Conservation (phyloP, 1,284 basidiomycete genomes). For the Cryptococcus hybrid region DNA sequence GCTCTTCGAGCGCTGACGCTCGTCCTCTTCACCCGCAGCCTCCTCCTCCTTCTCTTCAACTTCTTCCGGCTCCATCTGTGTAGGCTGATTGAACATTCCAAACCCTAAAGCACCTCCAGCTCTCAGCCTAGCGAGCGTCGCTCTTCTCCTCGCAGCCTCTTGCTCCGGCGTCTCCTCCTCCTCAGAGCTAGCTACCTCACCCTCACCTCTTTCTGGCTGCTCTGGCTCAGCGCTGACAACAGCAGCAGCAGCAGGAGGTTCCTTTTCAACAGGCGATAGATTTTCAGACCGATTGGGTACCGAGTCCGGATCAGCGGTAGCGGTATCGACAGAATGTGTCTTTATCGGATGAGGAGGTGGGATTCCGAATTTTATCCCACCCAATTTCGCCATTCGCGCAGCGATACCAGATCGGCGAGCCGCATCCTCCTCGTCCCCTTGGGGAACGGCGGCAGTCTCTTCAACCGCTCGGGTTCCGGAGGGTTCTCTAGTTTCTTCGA, state of each 20-base stretch:
- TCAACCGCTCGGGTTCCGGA: too few species aligned
- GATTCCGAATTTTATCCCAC: constrained; percentile 75
- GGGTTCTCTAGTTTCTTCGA: too few species aligned
- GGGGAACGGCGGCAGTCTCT: background rate
- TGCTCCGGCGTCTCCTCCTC: constrained; percentile 43
- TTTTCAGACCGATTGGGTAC: background rate
- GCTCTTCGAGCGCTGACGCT: background rate
- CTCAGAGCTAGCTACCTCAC: constrained; percentile 4
- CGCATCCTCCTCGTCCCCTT: constrained; percentile 54
- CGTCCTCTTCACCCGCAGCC: constrained; percentile 67
- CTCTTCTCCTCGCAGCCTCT: constrained; percentile 42
- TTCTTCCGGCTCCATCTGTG: background rate
- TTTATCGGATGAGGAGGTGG: constrained; percentile 35
- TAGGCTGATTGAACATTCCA: constrained; percentile 41
- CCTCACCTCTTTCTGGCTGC: background rate
- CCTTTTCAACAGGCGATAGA: constrained; percentile 7
- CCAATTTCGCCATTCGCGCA: constrained; percentile 83
- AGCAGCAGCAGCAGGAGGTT: constrained; percentile 7
- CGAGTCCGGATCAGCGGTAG: background rate
- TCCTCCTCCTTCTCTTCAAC: constrained; percentile 52
- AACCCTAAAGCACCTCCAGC: constrained; percentile 45
- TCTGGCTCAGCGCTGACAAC: background rate
- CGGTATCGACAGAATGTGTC: constrained; percentile 20
- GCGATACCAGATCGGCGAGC: constrained; percentile 76
- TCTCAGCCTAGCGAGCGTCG: constrained; percentile 44